Evolutionary conservation across 2,329 filamentous ascomycete genomes (phyloP), one percentile per base, ranked within the genome.

Genomic region (Dactylella cylindrospora): DNA sequence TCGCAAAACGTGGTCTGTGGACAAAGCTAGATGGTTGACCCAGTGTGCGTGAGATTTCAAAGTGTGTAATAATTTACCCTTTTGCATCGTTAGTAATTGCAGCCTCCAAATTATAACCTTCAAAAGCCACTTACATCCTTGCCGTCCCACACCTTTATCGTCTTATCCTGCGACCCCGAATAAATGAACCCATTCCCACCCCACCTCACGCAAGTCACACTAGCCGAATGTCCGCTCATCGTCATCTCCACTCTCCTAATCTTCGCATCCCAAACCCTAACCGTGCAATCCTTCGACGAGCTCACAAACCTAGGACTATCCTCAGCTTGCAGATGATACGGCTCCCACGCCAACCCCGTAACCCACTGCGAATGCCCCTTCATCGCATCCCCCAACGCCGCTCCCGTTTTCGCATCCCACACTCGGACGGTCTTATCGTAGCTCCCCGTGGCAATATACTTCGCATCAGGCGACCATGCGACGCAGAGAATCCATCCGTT

Each of bases 11-110:
- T 90, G 93, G 70, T 97, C 93, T 3, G 90, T 96, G 0, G 90
- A 96, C 3, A 98, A 79, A 0, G 93, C 90, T 17, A 98, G 80
- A 70, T 96, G 89, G 71, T 98, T 98, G 23, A 98, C 88, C 83
- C 91, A 95, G 71, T 97, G 93, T 0, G 87, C 88, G 71, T 98
- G 94, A 1, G 85, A 79, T 15, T 81, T 82, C 6, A 97, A 76
- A 0, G 85, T 90, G 72, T 93, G 87, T 47, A 89, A 77, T 17
- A 96, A 76, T 1, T 84, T 89, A 23, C 91, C 93, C 65, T 85
- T 84, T 31, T 79, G 78, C 82, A 69, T 93, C 84, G 22, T 35
- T 23, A 53, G 38, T 35, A 31, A 31, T 31, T 19, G 33, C 10
- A 28, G 29, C 19, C 19, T 25, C 29, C 4, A 36, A 10, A 36